Percentiles rank a stretch among this genome's conserved stretches.
Evolutionary conservation across 1,284 basidiomycete genomes (phyloP).

Genomic region (Rhodotorula sp.): DNA sequence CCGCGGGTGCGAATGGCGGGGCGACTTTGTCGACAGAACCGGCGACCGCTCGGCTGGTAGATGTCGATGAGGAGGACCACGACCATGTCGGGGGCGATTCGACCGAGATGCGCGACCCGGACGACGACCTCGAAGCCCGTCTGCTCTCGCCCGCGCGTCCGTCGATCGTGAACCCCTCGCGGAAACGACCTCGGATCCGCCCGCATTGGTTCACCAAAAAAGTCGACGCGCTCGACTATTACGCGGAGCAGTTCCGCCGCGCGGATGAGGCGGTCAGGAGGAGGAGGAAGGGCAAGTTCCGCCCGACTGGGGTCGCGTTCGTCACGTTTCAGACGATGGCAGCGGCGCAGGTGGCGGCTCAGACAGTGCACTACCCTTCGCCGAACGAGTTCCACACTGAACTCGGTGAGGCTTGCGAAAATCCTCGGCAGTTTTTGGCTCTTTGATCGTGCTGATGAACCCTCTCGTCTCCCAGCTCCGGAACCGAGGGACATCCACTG

Average conservation of each 20-base stretch:
- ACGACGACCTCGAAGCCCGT: conserved; percentile 39
- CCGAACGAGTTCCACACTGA: conserved; percentile 67
- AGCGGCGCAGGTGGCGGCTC: conserved; percentile 86
- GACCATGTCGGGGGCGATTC: not conserved
- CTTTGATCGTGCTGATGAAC: too few species aligned
- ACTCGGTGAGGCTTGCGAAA: conserved; percentile 47
- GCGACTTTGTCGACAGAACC: conserved; percentile 20
- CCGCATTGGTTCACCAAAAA: conserved; percentile 66
- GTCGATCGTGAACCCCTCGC: conserved; percentile 68
- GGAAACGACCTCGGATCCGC: conserved; percentile 66
- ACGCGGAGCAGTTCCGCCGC: conserved; percentile 71
- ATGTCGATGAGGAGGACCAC: conserved; percentile 20
- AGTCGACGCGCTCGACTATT: conserved; percentile 81
- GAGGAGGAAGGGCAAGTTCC: conserved; percentile 67
- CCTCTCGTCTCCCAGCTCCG: conserved; percentile 59
- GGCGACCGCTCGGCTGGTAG: conserved; percentile 6
- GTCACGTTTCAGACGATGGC: conserved; percentile 97
- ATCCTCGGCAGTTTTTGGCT: not conserved
- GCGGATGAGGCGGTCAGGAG: conserved; percentile 73
- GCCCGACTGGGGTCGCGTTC: conserved; percentile 79
- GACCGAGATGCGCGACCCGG: conserved; percentile 5
- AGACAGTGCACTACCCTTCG: conserved; percentile 73
- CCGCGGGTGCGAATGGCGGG: not conserved
- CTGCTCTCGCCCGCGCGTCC: conserved; percentile 12
- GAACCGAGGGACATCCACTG: conserved; percentile 96